Conservation (phyloP, 1,284 basidiomycete genomes). For the Ganoderma sinense region DNA sequence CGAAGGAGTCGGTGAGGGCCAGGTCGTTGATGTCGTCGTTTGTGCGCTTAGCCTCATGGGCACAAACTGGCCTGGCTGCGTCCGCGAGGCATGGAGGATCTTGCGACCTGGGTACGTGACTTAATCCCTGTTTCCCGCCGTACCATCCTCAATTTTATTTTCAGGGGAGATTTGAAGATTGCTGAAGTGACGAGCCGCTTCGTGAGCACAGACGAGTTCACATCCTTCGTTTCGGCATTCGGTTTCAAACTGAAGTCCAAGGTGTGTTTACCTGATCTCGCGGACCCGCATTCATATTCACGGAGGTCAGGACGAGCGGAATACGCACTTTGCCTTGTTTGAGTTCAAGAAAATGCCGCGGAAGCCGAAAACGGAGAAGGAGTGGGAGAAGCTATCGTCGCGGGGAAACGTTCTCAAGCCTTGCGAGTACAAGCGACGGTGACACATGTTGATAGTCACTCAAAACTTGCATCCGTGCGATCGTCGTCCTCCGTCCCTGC, state of each 20-base stretch:
- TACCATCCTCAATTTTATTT: constrained; percentile 6
- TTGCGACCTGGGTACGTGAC: constrained; percentile 78
- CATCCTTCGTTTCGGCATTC: constrained; percentile 71
- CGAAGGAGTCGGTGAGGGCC: constrained; percentile 56
- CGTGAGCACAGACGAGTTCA: constrained; percentile 78
- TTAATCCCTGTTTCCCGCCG: not conserved
- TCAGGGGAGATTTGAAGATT: constrained; percentile 87
- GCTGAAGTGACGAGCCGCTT: constrained; percentile 97
- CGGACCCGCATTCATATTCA: constrained; percentile 10
- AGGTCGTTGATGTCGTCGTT: constrained; percentile 90
- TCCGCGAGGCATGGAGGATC: constrained; percentile 90
- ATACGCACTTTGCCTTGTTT: constrained; percentile 91
- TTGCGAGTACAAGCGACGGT: constrained; percentile 97
- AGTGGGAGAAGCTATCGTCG: constrained; percentile 69
- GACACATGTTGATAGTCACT: constrained; percentile 7
- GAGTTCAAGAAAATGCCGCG: constrained; percentile 78
- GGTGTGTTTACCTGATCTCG: constrained; percentile 50
- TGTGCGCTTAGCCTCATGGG: constrained; percentile 98
- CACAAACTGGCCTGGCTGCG: constrained; percentile 92
- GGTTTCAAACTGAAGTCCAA: constrained; percentile 85
- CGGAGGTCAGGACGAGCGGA: constrained; percentile 72
- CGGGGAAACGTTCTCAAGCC: constrained; percentile 82
- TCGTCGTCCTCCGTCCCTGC: not conserved
- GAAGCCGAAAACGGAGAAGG: constrained; percentile 57
- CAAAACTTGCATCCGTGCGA: not conserved